Evolutionary conservation across 331 rosid species (phyloP).

Genomic region (Cucumis variabilis): DNA sequence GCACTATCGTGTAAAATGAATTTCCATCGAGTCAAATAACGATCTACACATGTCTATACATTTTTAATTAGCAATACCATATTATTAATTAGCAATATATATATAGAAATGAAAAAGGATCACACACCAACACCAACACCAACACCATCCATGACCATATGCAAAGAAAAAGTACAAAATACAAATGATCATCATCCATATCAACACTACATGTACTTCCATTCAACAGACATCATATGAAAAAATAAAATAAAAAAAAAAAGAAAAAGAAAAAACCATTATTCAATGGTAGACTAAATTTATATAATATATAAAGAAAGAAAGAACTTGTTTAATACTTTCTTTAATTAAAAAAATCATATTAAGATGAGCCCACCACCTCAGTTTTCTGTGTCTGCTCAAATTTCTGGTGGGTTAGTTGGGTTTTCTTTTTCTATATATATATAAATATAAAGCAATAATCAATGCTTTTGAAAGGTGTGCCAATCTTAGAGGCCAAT

Average conservation of each 20-base stretch:
- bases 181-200: not conserved
- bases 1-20: too few relatives aligned
- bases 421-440: not conserved
- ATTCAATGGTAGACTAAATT: not conserved
- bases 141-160: not conserved
- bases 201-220: conserved; percentile 15
- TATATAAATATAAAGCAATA: not conserved
- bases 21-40: too few relatives aligned
- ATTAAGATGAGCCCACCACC: not conserved
- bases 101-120: not conserved
- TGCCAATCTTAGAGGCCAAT: conserved; percentile 16
- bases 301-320: not conserved
- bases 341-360: not conserved
- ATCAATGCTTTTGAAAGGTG: conserved; percentile 10
- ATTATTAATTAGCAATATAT: not conserved
- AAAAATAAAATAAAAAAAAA: too few relatives aligned
- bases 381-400: not conserved
- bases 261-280: not conserved
- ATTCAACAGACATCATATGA: not conserved
- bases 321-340: not conserved
- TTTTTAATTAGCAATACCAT: too few relatives aligned
- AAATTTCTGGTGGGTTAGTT: conserved; percentile 17
- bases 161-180: not conserved
- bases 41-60: too few relatives aligned
- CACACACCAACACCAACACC: not conserved